Base-by-base conservation (phyloP, 805 yeast genomes). In the Alloascoidea hylecoeti region DNA sequence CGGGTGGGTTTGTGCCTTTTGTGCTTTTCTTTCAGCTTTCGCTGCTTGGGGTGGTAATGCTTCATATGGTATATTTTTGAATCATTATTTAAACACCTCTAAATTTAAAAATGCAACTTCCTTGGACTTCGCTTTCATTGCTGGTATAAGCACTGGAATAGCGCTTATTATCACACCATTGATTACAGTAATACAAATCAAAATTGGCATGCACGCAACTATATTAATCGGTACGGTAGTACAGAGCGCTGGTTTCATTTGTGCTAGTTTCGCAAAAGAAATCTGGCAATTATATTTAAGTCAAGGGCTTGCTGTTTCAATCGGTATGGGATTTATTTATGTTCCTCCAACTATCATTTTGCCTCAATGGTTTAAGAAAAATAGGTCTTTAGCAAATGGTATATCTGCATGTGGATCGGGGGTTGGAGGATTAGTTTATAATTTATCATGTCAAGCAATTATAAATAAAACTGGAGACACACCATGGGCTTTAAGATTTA, bases 41-140 rank as follows among this genome's bases (percentile, higher is more conserved):
- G 61, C 69, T 30, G 70, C 83, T 0, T 80, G 89, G 88, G 92
- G 92, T 18, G 51, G 66, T 6, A 72, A 70, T 44, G 60, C 73
- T 6, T 60, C 66, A 0, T 75, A 61, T 47, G 79, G 79, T 12
- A 72, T 75, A 2, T 70, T 67, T 48, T 54, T 75, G 15, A 56
- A 64, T 34, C 70, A 60, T 49, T 75, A 72, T 48, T 44, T 68
- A 6, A 49, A 58, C 9, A 43, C n/a, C n/a, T n/a, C n/a, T n/a
- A n/a, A n/a, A n/a, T n/a, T n/a, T n/a, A n/a, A n/a, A n/a, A 74
- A 68, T 4, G 77, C 77, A 0, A 54, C 65, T 6, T 57, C 62
- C 42, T 65, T 64, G 32, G 72, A 70, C 39, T 75, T 57, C 50
- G 77, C 79, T 3, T 44, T 70, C 32, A 63, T 75, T 42, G 79